These are phyloP conservation scores for Blastomyces emzantsi DNA, from an alignment of 2,329 filamentous ascomycete genomes.

Conservation along the genomic window DNA sequence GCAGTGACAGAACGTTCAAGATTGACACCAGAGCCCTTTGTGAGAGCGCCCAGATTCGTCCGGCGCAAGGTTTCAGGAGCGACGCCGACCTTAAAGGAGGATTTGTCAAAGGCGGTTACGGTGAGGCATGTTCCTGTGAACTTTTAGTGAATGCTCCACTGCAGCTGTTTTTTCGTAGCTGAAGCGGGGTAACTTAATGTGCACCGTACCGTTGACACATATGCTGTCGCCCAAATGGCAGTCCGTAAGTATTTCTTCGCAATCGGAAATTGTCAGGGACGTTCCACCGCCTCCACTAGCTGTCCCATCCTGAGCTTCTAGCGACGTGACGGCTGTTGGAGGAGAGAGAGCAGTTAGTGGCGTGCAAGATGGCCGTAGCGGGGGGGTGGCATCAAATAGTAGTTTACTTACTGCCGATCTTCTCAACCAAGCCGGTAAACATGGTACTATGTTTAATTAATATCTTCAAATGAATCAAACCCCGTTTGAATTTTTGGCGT, in stretches of 20 bases:
- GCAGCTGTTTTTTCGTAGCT: neutral
- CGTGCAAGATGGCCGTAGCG: constrained; percentile 11
- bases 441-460: constrained; percentile 43
- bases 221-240: constrained; percentile 88
- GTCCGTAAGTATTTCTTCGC: constrained; percentile 69
- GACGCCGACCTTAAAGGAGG: constrained; percentile 79
- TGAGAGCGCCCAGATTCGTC: constrained; percentile 79
- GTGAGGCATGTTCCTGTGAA: constrained; percentile 70
- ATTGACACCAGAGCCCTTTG: constrained; percentile 63
- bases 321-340: constrained; percentile 60
- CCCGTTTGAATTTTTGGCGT: neutral
- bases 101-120: constrained; percentile 59
- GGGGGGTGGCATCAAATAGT: neutral
- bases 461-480: neutral
- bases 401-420: constrained; percentile 67
- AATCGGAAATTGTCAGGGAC: constrained; percentile 73
- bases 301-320: constrained; percentile 70
- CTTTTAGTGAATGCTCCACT: neutral
- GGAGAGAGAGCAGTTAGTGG: constrained; percentile 8
- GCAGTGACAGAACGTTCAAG: constrained; percentile 89
- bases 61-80: constrained; percentile 92
- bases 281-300: constrained; percentile 66
- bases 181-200: neutral
- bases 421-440: constrained; percentile 95
- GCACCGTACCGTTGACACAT: constrained; percentile 64